Base-by-base conservation (phyloP, 129 eudicot species). In the Tagetes patula region DNA sequence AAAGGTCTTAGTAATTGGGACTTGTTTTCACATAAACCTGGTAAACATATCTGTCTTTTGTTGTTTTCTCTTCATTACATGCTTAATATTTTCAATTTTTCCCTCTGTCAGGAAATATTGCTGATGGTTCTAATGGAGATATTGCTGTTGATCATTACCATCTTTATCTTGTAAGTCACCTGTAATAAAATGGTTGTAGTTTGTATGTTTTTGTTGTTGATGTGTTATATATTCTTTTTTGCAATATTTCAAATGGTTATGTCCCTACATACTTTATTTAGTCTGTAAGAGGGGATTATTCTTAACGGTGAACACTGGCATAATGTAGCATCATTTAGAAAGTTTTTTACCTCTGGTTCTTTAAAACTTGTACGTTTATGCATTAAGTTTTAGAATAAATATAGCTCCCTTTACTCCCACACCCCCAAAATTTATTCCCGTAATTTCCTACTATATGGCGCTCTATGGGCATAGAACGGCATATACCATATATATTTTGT, bases 1-100 rank as follows among this genome's bases (percentile, higher is more conserved):
- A 91, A 91, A 86, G 96, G 96, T 33, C 92, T 81, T 48, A 91
- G 82, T 58, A 88, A 88, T 65, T 91, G 97, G 97, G 96, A 91
- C 81, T 60, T 67, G 72, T 91, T 88, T 74, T 62, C 96, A 52
- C 97, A 86, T 65, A 62, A 50, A 75, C 73, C 88, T 64, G 96
- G 96, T 88, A 65, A 69, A 33, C 34, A 48, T 67, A 38, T 37
- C 68, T 2, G 32, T 48, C 40, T 39, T 49, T 38, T 41, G 33
- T 27, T 14, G 30, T 56, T 36, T 36, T 40, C 1, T 33, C 33
- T 46, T 53, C 7, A 54, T 71, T 32, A 36, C 38, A 3, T 0
- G 14, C 14, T 61, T 50, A 40, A 43, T 69, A 33, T 14, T 60
- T 60, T 10, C 32, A 6, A 3, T n/a, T 33, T 65, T 47, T 39